Evolutionary conservation across 1,284 basidiomycete genomes (phyloP), one percentile per base, ranked within the genome.

Genomic region (Grifola frondosa): DNA sequence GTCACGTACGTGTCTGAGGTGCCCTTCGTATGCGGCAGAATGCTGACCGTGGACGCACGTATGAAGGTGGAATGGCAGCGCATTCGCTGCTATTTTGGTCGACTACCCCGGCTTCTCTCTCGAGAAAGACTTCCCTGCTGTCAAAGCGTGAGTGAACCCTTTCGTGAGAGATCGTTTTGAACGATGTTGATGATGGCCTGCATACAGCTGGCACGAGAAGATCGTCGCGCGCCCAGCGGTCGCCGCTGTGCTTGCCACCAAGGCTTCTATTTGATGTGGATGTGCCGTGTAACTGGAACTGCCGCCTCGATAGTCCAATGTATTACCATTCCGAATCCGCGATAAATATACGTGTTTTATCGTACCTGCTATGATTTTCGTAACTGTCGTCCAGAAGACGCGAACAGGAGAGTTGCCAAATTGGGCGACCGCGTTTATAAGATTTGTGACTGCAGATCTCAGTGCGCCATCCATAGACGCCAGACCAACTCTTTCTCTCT

Each of bases 381-480:
- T 9, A n/a, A 10, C 10, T 28, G n/a, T n/a, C n/a, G 26, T 28
- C 26, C 26, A 28, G 10, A 28, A 9, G 26, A 28, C 26, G 26
- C 9, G n/a, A 28, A n/a, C 10, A 28, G 26, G 19, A 35, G 15
- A 44, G 24, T 46, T 48, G 35, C 49, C 48, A 38, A 37, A 48
- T 52, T 30, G 24, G 45, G 53, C 25, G 34, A 28, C 40, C 48
- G 42, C 44, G 44, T 43, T 28, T 41, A 26, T 21, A 9, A n/a
- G n/a, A n/a, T n/a, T 17, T 31, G 30, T 31, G 30, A 17, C 30
- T 31, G 30, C 30, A 31, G 19, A 31, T 31, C 30, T 31, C 30
- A 13, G 13, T 13, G 6, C 30, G 6, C 30, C n/a, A n/a, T n/a
- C n/a, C 39, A 36, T 31, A 37, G 40, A 46, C 48, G 47, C 47